Evolutionary conservation across 169 alveolate species (phyloP), one percentile per base, ranked within the genome.

Genomic region (Plasmodium reichenowi): DNA sequence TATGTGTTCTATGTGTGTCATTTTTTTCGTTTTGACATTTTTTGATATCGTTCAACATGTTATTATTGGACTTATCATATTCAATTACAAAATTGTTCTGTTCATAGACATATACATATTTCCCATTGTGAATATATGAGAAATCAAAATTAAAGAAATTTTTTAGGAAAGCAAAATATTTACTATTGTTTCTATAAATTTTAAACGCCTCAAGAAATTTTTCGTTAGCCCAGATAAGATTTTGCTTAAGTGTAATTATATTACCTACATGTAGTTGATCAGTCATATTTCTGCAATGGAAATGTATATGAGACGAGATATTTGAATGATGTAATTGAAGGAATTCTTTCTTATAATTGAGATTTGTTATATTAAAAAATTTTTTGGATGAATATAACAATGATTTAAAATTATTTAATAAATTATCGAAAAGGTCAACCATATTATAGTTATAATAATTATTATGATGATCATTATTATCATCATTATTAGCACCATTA

Each of bases 161-260:
- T 72, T 72, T 86, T 47, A 86, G 32, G 50, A 86, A 72, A 8
- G 26, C 7, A 64, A 71, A 86, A 64, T 86, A 86, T n/a, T 70
- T 45, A 52, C 92, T 86, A 72, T 86, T 86, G 50, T 86, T 59
- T 62, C 62, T 86, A 64, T 86, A 86, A 26, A 86, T 70, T 58
- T 86, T 75, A 15, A 71, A 86, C 8, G 92, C 92, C 48, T 86
- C 92, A 48, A 86, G 26, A 86, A 86, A 72, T 54, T 38, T 86
- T 54, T 59, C 32, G 6, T 86, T 38, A 8, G 92, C 71, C 92
- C 92, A 86, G 7, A 86, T 71, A 45, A 86, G 24, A 67, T 72
- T 86, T 52, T 86, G 86, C 60, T 86, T 72, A 52, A 43, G 22
- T 12, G 92, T 86, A n/a, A 64, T 86, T 2, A 66, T 17, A 71